Evolutionary conservation across 1,139 yeast genomes (phyloP).

Genomic region (Magnusiomyces clavatus): DNA sequence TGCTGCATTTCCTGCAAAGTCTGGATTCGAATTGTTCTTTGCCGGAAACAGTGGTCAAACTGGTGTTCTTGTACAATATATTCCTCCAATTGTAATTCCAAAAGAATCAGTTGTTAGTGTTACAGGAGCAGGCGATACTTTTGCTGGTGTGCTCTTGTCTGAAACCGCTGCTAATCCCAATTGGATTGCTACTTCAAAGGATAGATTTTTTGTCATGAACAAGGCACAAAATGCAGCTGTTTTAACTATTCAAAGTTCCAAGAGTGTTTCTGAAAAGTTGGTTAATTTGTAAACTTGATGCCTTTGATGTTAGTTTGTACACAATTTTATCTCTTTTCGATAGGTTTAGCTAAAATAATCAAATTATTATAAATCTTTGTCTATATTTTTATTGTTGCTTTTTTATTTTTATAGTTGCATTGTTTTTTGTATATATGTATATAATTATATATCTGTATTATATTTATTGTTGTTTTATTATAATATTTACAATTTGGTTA

Average conservation of each 20-base stretch:
- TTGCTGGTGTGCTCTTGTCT: conserved; percentile 45
- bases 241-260: conserved; percentile 34
- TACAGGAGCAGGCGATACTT: conserved; percentile 66
- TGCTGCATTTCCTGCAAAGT: conserved; percentile 1
- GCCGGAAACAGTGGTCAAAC: conserved; percentile 20
- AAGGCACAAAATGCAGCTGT: conserved; percentile 53
- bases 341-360: too few species aligned
- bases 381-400: too few species aligned
- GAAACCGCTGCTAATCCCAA: conserved; percentile 27
- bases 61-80: conserved; percentile 60
- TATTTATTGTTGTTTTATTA: too few species aligned
- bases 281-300: conserved; percentile 8
- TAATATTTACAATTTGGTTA: conserved; percentile 21
- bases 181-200: conserved; percentile 29
- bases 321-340: too few species aligned
- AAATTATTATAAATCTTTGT: too few species aligned
- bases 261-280: conserved; percentile 27
- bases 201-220: conserved; percentile 29
- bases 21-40: conserved; percentile 15
- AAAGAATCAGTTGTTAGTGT: conserved; percentile 40
- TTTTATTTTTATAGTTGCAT: too few species aligned
- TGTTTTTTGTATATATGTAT: too few species aligned
- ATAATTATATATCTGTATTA: too few species aligned
- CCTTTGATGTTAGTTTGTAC: too few species aligned
- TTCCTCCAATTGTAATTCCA: conserved; percentile 31